A percentile compares a stretch with the other conserved stretches of the same genome.
Evolutionary conservation across 495 filamentous ascomycete species (phyloP).

Genomic region (Jackrogersella minutella): DNA sequence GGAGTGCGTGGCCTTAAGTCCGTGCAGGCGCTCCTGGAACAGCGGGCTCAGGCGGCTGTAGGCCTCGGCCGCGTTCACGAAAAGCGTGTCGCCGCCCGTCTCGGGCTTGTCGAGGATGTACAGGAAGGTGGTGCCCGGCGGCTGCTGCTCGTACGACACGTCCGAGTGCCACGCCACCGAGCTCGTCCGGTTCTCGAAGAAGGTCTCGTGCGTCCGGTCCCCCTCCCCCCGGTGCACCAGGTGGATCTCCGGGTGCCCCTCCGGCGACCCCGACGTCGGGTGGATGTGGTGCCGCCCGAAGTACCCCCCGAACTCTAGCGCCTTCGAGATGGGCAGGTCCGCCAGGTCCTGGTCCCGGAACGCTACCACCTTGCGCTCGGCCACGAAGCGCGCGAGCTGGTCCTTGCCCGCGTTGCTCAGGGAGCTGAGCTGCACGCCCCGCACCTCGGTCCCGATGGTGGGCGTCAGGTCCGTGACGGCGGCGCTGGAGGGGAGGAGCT

Average conservation of each 20-base stretch:
- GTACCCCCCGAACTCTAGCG: constrained; percentile 75
- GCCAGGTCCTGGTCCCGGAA: constrained; percentile 84
- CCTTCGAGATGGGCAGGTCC: constrained; percentile 72
- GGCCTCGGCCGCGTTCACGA: constrained; percentile 75
- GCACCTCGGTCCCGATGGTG: constrained; percentile 77
- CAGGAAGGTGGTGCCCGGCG: constrained; percentile 85
- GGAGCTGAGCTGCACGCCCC: constrained; percentile 76
- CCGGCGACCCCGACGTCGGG: constrained; percentile 75
- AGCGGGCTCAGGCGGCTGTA: constrained; percentile 78
- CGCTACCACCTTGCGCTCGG: constrained; percentile 80
- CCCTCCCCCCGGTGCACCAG: constrained; percentile 77
- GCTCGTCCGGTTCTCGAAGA: constrained; percentile 70
- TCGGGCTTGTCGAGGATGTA: constrained; percentile 80
- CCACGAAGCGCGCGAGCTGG: constrained; percentile 80
- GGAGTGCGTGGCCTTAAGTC: constrained; percentile 78
- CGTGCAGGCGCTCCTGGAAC: constrained; percentile 77
- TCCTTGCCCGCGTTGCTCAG: constrained; percentile 75
- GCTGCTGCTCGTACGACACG: constrained; percentile 82
- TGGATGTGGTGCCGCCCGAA: constrained; percentile 89
- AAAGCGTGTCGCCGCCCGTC: constrained; percentile 81
- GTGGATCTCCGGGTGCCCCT: constrained; percentile 77
- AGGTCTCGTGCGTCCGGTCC: constrained; percentile 63
- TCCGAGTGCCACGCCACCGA: constrained; percentile 85
- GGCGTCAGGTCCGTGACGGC: constrained; percentile 69
- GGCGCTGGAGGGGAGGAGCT: constrained; percentile 66